Conservation (phyloP, 495 filamentous ascomycete species). For the Pseudevernia furfuracea region DNA sequence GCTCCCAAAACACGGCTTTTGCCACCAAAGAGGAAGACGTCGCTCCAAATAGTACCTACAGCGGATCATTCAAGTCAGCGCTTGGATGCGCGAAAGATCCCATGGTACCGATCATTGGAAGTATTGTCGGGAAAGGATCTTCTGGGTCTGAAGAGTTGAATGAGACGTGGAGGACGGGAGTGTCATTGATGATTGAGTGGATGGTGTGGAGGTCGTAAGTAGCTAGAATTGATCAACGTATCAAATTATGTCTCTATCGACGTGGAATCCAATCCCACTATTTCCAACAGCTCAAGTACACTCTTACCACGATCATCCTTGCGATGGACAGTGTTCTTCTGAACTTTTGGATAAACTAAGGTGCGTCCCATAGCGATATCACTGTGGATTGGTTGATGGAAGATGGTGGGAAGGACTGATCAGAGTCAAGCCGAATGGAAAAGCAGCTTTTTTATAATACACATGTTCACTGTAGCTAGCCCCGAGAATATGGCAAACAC, state of each 20-base stretch:
- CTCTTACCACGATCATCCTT: conserved; percentile 56
- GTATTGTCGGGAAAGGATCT: conserved; percentile 64
- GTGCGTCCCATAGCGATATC: conserved; percentile 38
- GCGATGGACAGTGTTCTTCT: conserved; percentile 65
- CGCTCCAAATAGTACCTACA: conserved; percentile 24
- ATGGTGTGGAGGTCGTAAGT: conserved; percentile 69
- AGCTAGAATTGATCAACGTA: conserved; percentile 37
- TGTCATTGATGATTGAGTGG: conserved; percentile 70
- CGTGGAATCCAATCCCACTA: background rate
- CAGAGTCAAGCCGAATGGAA: background rate
- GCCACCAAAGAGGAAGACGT: background rate
- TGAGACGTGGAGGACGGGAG: conserved; percentile 49
- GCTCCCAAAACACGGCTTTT: background rate
- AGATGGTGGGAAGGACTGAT: background rate
- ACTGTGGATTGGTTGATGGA: background rate
- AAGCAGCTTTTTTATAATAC: background rate
- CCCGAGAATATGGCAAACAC: background rate
- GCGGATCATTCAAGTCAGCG: conserved; percentile 51
- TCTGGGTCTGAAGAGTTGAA: conserved; percentile 52
- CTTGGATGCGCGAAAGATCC: conserved; percentile 59
- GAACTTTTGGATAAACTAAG: conserved; percentile 60
- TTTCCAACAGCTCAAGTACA: background rate
- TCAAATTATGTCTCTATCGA: background rate
- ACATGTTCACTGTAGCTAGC: background rate
- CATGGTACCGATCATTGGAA: conserved; percentile 89